Evolutionary conservation across 169 alveolate species (phyloP), one percentile per base, ranked within the genome.

Genomic region (Sarcocystis neurona): DNA sequence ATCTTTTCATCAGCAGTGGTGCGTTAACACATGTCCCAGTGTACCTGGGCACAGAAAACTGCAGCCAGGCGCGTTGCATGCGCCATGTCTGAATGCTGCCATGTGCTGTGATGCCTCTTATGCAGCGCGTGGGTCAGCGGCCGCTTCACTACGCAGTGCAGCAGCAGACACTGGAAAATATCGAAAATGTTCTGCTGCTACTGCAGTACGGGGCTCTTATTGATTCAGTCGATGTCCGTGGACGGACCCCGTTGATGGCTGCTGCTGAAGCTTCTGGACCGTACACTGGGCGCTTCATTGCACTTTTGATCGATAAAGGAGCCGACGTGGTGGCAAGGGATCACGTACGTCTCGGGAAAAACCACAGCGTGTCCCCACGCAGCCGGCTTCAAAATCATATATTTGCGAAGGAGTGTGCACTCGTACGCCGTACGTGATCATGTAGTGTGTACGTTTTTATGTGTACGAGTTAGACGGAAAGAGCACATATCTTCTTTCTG

Each of bases 211-310:
- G 91, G 48, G 79, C 91, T 2, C 2, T 41, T 3, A 47, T 44
- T 6, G 78, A 87, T 87, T 63, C 46, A 41, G 46, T 79, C 15
- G 91, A 87, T 43, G 68, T 41, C 43, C 47, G 68, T 37, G 91
- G 87, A 30, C 63, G 91, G 58, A 87, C 91, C 34, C 91, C 91
- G 34, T 87, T 87, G 37, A 87, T 87, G 91, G 53, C 75, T 8
- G 91, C 91, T 18, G 91, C 91, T 4, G 32, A 34, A 6, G 37
- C 66, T 32, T 48, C 72, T 27, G 39, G 46, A 0, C 72, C 91
- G 1, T 80, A 56, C 39, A 39, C 91, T 34, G 56, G 58, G 79
- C 87, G 37, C 68, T 74, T 87, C 47, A 77, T 74, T 34, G 75
- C 41, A 41, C 39, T n/a, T 0, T 87, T 87, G 15, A 37, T 87